Evolutionary conservation across 2,329 filamentous ascomycete genomes (phyloP).

Genomic region (Dactylellina haptotyla): DNA sequence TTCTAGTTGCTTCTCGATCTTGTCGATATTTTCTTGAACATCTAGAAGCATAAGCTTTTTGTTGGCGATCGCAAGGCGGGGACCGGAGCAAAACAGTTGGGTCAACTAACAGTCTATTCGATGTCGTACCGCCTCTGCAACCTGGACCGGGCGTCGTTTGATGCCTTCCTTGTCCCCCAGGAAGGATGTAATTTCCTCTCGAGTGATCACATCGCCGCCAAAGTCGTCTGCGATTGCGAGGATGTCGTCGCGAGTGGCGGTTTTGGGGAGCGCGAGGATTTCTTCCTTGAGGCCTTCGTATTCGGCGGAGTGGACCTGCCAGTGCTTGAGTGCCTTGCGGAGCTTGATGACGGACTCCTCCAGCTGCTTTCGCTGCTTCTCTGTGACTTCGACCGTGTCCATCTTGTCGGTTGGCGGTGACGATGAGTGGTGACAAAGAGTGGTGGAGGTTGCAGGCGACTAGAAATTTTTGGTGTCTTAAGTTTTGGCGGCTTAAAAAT

Average conservation of each 20-base stretch:
- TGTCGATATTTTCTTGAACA: constrained; percentile 80
- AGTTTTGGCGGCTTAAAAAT: constrained; percentile 47
- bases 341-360: constrained; percentile 80
- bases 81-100: background rate
- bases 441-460: constrained; percentile 2
- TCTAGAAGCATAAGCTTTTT: constrained; percentile 62
- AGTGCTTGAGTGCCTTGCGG: constrained; percentile 80
- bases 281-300: constrained; percentile 91
- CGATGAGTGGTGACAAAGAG: constrained; percentile 62
- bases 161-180: constrained; percentile 64
- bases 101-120: constrained; percentile 74
- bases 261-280: constrained; percentile 69
- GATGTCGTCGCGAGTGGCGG: constrained; percentile 68
- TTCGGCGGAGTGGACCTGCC: constrained; percentile 90
- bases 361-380: constrained; percentile 77
- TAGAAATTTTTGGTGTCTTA: constrained; percentile 12
- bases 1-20: constrained; percentile 77
- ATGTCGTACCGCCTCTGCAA: constrained; percentile 74
- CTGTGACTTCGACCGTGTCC: constrained; percentile 67
- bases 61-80: background rate
- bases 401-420: constrained; percentile 4
- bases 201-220: constrained; percentile 72
- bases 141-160: constrained; percentile 69
- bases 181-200: constrained; percentile 69
- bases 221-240: constrained; percentile 68